Evolutionary conservation across 345 rosid species (phyloP).

Genomic region (Hibiscus syriacus): DNA sequence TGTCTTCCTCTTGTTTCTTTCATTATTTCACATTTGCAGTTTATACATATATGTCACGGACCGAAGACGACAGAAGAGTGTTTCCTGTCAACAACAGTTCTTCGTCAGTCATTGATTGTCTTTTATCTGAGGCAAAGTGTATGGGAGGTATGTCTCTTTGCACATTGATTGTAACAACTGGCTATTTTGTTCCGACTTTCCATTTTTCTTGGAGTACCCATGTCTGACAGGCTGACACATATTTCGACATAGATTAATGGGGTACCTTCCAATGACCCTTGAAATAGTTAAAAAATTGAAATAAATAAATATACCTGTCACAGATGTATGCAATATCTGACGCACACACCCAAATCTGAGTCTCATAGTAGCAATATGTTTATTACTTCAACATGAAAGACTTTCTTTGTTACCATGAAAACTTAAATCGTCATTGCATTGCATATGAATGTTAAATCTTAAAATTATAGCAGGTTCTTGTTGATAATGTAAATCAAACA

Average conservation of each 20-base stretch:
- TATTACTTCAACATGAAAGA: background rate
- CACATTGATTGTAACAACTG: background rate
- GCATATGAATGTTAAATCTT: conserved; percentile 1
- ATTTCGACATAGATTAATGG: background rate
- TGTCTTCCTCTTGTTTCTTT: background rate
- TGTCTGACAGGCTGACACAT: background rate
- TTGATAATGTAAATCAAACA: background rate
- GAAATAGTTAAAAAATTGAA: too few species aligned
- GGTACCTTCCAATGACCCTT: background rate
- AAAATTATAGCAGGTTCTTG: background rate
- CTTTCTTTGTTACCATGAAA: background rate
- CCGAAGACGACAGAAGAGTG: conserved; percentile 87
- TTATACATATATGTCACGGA: conserved; percentile 34
- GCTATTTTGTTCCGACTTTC: background rate
- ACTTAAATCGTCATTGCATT: background rate
- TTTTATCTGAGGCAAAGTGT: conserved; percentile 56
- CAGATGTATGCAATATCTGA: background rate
- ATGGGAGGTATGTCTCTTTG: conserved; percentile 28
- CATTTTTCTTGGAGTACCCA: background rate
- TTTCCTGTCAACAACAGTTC: conserved; percentile 73
- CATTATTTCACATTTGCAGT: background rate
- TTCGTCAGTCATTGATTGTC: conserved; percentile 72
- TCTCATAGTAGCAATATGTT: background rate
- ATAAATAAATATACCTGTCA: background rate
- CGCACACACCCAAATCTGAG: background rate